These are phyloP conservation scores for Cadophora luteo-olivacea DNA, from an alignment of 2,329 filamentous ascomycete genomes.

Conservation along the genomic window DNA sequence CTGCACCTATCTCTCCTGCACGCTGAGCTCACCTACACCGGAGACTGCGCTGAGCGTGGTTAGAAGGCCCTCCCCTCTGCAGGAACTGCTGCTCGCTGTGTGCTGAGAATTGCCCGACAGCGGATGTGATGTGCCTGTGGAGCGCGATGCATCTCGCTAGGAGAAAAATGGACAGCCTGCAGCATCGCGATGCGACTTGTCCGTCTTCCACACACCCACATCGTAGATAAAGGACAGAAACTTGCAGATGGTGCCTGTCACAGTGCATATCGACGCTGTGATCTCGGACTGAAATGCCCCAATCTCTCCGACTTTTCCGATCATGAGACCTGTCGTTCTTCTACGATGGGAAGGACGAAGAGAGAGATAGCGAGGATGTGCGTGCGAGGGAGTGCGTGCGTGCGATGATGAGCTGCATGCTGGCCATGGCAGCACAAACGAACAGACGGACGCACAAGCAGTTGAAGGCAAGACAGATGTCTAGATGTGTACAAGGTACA, in stretches of 20 bases:
- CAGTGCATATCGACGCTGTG: conserved; percentile 26
- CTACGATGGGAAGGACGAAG: conserved; percentile 18
- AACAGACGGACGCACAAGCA: background rate
- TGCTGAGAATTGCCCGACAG: conserved; percentile 23
- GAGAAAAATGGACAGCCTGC: conserved; percentile 28
- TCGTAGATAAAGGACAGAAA: conserved; percentile 27
- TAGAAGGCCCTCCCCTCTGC: background rate
- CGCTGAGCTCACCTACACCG: conserved; percentile 5
- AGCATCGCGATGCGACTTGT: background rate
- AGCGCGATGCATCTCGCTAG: conserved; percentile 31
- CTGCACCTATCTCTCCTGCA: background rate
- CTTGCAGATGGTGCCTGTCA: conserved; percentile 32
- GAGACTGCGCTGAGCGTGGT: background rate
- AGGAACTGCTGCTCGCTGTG: conserved; percentile 6
- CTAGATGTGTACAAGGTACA: background rate
- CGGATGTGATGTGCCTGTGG: conserved; percentile 14
- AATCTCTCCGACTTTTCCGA: conserved; percentile 22
- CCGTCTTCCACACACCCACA: conserved; percentile 13
- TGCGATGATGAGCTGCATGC: conserved; percentile 15
- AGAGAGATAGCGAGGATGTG: conserved; percentile 1
- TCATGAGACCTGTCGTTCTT: conserved; percentile 24
- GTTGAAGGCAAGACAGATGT: background rate
- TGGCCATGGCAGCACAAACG: conserved; percentile 13
- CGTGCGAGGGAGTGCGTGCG: background rate
- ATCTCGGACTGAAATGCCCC: background rate